Evolutionary conservation across 2,329 filamentous ascomycete species (phyloP).

Genomic region (Colletotrichum tofieldiae): DNA sequence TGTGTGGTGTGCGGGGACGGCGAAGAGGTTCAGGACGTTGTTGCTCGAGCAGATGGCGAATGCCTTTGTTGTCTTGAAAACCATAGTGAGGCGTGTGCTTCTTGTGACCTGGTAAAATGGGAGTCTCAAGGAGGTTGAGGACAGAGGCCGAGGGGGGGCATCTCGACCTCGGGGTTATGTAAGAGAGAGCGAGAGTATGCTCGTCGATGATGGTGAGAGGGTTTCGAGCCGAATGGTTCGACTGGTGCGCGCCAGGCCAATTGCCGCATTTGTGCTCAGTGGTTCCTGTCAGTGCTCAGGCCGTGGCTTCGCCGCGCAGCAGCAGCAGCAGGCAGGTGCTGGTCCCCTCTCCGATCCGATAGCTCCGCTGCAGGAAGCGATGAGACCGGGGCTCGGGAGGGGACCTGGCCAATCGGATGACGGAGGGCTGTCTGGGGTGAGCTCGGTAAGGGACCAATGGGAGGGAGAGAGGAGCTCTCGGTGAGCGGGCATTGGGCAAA

Average conservation of each 20-base stretch:
- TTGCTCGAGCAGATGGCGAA: constrained; percentile 37
- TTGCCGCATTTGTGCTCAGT: constrained; percentile 36
- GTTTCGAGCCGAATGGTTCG: constrained; percentile 22
- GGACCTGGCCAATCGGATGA: constrained; percentile 21
- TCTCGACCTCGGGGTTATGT: constrained; percentile 12
- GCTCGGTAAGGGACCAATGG: constrained; percentile 25
- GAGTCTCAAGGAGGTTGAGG: constrained; percentile 31
- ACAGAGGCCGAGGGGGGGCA: constrained; percentile 17
- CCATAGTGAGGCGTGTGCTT: constrained; percentile 17
- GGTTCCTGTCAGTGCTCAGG: constrained; percentile 1
- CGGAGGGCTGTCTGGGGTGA: neutral
- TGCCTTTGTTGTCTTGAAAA: constrained; percentile 27
- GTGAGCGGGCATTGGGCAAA: constrained; percentile 9
- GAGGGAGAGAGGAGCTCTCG: neutral
- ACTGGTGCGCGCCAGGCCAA: constrained; percentile 6
- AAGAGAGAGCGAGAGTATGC: neutral
- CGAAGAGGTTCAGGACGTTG: constrained; percentile 41
- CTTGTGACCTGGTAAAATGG: no score
- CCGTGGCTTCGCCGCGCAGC: neutral
- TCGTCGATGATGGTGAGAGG: constrained; percentile 16
- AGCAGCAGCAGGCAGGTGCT: neutral
- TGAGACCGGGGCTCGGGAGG: neutral
- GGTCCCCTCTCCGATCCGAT: constrained; percentile 28
- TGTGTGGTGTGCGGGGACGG: constrained; percentile 39
- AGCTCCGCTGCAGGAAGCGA: constrained; percentile 35